Evolutionary conservation across 805 yeast genomes (phyloP).

Genomic region (Kurtzmaniella fragi): DNA sequence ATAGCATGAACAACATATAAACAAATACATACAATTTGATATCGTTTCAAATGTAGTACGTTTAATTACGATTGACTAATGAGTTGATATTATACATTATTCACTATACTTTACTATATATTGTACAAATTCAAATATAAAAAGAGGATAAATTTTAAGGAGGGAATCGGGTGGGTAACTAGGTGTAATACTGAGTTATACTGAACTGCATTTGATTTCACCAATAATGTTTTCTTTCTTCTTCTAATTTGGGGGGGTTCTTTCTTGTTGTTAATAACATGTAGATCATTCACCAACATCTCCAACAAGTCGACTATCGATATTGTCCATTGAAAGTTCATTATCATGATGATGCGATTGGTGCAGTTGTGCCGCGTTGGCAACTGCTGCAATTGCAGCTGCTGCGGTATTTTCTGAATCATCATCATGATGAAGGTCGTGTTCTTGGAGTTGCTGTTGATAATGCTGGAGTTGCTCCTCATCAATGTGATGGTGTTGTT

Average conservation of each 20-base stretch:
- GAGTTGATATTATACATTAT: neutral
- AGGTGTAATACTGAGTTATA: no score
- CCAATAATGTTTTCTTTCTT: no score
- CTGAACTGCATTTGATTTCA: no score
- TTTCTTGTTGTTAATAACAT: no score
- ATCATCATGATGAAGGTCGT: conserved; percentile 9
- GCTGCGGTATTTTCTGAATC: conserved; percentile 14
- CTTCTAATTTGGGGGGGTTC: no score
- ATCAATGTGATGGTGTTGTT: conserved; percentile 19
- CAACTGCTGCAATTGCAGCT: conserved; percentile 43
- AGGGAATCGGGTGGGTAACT: neutral
- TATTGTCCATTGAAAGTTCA: conserved; percentile 39
- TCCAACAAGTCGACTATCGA: conserved; percentile 41
- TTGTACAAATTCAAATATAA: neutral
- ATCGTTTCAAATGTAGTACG: neutral
- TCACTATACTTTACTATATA: no score
- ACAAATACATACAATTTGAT: conserved; percentile 1
- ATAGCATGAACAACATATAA: conserved; percentile 11
- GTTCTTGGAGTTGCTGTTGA: conserved; percentile 23
- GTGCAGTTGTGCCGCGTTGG: conserved; percentile 30
- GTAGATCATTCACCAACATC: conserved; percentile 11
- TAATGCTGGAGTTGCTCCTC: conserved; percentile 22
- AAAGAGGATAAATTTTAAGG: conserved; percentile 1
- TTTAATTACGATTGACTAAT: neutral
- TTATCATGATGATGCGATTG: conserved; percentile 19